A percentile compares a stretch with the other conserved stretches of the same genome.
Conservation (phyloP, 257 asterid species). For the Ilex asprella region DNA sequence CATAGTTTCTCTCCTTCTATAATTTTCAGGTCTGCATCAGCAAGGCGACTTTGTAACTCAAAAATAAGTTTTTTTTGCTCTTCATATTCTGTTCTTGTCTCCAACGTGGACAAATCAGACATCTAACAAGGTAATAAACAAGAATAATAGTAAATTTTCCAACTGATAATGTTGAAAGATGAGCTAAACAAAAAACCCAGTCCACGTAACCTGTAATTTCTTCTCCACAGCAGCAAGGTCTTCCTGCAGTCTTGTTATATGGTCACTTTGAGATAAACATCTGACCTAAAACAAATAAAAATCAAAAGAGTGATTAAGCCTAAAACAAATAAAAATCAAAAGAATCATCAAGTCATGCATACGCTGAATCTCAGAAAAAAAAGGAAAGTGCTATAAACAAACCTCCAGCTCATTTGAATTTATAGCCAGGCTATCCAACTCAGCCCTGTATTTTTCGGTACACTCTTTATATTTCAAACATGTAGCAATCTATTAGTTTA, state of each 20-base stretch:
- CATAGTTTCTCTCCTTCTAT: slow-evolving; percentile 81
- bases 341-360: too few species aligned
- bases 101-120: slow-evolving; percentile 61
- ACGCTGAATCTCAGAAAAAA: too few species aligned
- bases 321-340: slow-evolving; percentile 19
- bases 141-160: not conserved
- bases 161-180: too few species aligned
- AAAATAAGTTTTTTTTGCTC: slow-evolving; percentile 40
- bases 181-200: too few species aligned
- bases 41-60: slow-evolving; percentile 59
- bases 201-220: slow-evolving; percentile 46
- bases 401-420: too few species aligned
- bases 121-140: slow-evolving; percentile 33
- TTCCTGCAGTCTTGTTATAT: slow-evolving; percentile 59
- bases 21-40: slow-evolving; percentile 71
- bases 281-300: slow-evolving; percentile 42
- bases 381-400: too few species aligned
- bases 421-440: slow-evolving; percentile 15
- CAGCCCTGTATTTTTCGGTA: slow-evolving; percentile 47
- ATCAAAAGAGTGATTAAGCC: slow-evolving; percentile 20
- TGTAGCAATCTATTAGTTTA: not conserved
- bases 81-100: slow-evolving; percentile 66
- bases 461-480: slow-evolving; percentile 43
- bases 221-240: slow-evolving; percentile 58
- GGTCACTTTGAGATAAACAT: slow-evolving; percentile 58